Conservation (phyloP, 164 flowering plant genomes). For the Vitis vinifera region DNA sequence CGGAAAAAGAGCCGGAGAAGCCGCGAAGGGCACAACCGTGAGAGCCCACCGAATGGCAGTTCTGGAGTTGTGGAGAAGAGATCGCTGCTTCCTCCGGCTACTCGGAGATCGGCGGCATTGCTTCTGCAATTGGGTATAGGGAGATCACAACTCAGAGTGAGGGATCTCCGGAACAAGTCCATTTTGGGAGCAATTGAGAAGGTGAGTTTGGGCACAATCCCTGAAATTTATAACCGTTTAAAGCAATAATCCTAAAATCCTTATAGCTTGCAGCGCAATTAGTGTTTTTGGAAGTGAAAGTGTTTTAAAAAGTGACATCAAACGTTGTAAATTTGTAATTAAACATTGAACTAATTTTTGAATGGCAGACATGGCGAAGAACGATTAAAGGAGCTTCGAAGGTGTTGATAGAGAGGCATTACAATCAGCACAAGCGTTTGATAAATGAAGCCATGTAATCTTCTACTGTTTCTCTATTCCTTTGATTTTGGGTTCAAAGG, state of each 20-base stretch:
- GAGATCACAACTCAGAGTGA: conserved; percentile 38
- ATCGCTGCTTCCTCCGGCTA: conserved; percentile 50
- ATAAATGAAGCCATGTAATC: conserved; percentile 43
- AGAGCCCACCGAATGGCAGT: conserved; percentile 26
- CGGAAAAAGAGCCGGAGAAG: conserved; percentile 19
- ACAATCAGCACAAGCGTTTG: conserved; percentile 68
- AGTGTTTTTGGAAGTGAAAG: too few relatives aligned
- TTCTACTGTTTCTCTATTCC: background rate
- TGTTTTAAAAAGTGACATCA: too few relatives aligned
- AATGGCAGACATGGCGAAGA: conserved; percentile 77
- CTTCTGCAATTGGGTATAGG: conserved; percentile 41
- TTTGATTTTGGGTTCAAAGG: too few relatives aligned
- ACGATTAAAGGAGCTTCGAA: conserved; percentile 78
- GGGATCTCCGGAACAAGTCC: conserved; percentile 52
- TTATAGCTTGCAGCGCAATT: too few relatives aligned
- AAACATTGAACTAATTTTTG: background rate
- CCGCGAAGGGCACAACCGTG: conserved; percentile 6
- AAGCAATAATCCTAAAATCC: too few relatives aligned
- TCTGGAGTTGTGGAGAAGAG: conserved; percentile 46
- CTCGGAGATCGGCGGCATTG: conserved; percentile 29
- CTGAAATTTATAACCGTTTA: too few relatives aligned
- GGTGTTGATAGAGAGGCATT: conserved; percentile 74
- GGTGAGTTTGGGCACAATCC: conserved; percentile 26
- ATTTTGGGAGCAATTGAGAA: conserved; percentile 60
- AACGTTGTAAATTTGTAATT: background rate